These are phyloP conservation scores for Anisodus tanguticus DNA, from an alignment of 257 asterid genomes.

Conservation along the genomic window DNA sequence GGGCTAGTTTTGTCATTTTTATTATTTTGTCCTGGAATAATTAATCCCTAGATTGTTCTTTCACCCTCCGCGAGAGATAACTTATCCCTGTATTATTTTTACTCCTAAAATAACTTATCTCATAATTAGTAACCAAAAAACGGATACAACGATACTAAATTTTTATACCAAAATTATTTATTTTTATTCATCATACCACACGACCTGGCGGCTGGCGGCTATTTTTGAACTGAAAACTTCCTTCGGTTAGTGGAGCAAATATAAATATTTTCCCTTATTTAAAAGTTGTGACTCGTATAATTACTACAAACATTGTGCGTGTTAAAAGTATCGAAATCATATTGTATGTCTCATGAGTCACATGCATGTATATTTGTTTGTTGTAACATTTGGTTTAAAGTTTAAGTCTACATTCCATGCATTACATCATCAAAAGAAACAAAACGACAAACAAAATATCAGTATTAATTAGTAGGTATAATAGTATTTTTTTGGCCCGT, in stretches of 20 bases:
- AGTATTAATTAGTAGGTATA: too few species aligned
- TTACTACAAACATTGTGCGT: background rate
- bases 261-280: background rate
- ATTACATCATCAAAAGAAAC: too few species aligned
- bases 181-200: too few species aligned
- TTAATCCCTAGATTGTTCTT: too few species aligned
- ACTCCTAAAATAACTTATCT: background rate
- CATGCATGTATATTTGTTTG: conserved; percentile 14
- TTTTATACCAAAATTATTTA: too few species aligned
- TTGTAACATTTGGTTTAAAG: conserved; percentile 4
- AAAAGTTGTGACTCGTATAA: background rate
- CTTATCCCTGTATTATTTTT: too few species aligned
- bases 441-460: too few species aligned
- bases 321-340: background rate
- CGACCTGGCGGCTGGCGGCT: background rate
- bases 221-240: background rate
- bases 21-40: too few species aligned
- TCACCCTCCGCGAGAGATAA: too few species aligned
- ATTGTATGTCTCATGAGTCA: conserved; percentile 3
- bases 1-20: too few species aligned
- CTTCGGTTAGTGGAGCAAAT: background rate
- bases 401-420: background rate
- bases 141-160: too few species aligned
- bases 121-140: too few species aligned
- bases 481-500: background rate